Conservation (phyloP, 2,329 filamentous ascomycete species). For the Fusarium torreyae region DNA sequence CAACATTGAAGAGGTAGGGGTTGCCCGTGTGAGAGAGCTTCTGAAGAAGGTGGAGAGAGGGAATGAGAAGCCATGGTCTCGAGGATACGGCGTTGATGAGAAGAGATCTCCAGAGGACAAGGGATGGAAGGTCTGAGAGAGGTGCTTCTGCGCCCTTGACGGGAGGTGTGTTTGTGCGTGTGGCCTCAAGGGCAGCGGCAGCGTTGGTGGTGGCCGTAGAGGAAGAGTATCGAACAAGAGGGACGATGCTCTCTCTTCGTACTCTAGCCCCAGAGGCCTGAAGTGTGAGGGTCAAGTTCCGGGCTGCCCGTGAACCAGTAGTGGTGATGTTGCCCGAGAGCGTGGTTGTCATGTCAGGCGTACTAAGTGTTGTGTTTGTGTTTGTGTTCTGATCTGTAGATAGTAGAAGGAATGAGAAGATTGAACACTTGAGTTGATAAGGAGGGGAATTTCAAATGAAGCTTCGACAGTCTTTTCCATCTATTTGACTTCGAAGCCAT, state of each 20-base stretch:
- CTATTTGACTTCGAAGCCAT: constrained; percentile 18
- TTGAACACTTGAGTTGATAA: background rate
- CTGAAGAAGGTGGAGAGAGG: constrained; percentile 56
- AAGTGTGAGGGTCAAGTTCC: constrained; percentile 26
- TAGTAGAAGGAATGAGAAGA: background rate
- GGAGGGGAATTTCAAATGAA: constrained; percentile 14
- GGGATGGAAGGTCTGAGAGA: constrained; percentile 52
- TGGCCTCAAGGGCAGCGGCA: constrained; percentile 25
- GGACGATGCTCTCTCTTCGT: constrained; percentile 18
- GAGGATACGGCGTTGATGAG: constrained; percentile 64
- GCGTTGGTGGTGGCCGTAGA: constrained; percentile 20
- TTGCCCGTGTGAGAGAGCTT: constrained; percentile 54
- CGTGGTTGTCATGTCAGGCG: constrained; percentile 32
- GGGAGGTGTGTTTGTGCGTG: constrained; percentile 21
- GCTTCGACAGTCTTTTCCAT: constrained; percentile 22
- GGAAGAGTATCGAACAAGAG: constrained; percentile 16
- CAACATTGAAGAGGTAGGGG: constrained; percentile 60
- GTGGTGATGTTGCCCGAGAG: constrained; percentile 29
- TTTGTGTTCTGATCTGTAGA: background rate
- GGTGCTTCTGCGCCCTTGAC: constrained; percentile 32
- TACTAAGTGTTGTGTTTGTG: background rate
- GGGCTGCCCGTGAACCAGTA: constrained; percentile 28
- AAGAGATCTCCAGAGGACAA: constrained; percentile 58
- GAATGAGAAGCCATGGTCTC: constrained; percentile 58
- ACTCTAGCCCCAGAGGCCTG: constrained; percentile 3